Conservation (phyloP, 768 basidiomycete species). For the Suillus clintonianus region DNA sequence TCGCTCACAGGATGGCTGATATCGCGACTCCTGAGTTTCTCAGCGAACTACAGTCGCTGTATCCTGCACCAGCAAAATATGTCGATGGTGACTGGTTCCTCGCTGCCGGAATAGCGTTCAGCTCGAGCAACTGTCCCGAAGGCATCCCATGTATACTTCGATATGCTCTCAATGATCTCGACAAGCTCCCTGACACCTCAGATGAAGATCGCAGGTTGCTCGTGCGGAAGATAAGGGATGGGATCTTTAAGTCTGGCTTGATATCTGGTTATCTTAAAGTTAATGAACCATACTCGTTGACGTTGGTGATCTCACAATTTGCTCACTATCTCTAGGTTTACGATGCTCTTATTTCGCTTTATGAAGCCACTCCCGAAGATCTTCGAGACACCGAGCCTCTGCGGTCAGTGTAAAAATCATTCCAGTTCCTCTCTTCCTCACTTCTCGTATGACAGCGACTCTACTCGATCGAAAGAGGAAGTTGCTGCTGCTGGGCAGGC, state of each 20-base stretch:
- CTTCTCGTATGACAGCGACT: conserved; percentile 35
- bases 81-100: conserved; percentile 59
- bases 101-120: conserved; percentile 56
- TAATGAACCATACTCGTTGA: background rate
- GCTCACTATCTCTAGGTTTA: conserved; percentile 47
- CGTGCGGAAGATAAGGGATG: conserved; percentile 60
- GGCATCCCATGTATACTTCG: conserved; percentile 57
- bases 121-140: conserved; percentile 59
- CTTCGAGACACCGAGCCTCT: conserved; percentile 48
- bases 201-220: conserved; percentile 42
- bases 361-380: conserved; percentile 53
- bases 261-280: conserved; percentile 62
- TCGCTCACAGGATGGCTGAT: conserved; percentile 20
- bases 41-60: conserved; percentile 43
- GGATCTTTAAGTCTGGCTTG: conserved; percentile 61
- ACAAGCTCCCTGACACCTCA: conserved; percentile 22
- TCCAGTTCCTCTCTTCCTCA: background rate
- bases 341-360: conserved; percentile 53
- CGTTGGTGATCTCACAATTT: background rate
- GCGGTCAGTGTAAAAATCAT: conserved; percentile 38
- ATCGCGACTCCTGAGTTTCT: conserved; percentile 47
- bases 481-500: conserved; percentile 42
- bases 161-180: conserved; percentile 48
- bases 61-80: conserved; percentile 34
- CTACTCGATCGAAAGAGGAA: conserved; percentile 43